phyloP scores from a whole-genome alignment of 306 rosid genomes.

The Fragaria ananassa region DNA sequence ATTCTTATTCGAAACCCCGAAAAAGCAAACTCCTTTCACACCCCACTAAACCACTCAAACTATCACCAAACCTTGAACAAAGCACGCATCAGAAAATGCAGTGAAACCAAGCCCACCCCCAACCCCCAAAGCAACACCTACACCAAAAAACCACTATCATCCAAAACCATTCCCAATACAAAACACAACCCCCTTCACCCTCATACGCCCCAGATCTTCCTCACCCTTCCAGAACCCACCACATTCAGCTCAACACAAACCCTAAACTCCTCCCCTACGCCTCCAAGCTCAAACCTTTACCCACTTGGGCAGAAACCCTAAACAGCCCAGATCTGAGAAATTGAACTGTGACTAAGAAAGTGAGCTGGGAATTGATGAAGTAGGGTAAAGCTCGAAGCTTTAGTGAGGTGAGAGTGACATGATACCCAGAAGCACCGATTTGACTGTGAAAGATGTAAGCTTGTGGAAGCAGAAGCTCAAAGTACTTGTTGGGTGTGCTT shows the following conservation, averaged over 20 bases:
- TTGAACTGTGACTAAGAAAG: constrained; percentile 14
- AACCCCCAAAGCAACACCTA: constrained; percentile 23
- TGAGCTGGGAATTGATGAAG: constrained; percentile 1
- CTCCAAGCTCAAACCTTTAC: constrained; percentile 15
- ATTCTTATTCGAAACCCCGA: constrained; percentile 18
- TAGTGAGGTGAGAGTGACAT: constrained; percentile 29
- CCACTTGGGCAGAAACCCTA: constrained; percentile 36
- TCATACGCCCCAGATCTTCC: constrained; percentile 55
- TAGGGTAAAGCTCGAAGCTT: constrained; percentile 10
- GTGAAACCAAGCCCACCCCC: constrained; percentile 32
- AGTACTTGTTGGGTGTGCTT: background rate
- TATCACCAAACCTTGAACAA: constrained; percentile 16
- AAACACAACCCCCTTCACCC: constrained; percentile 39
- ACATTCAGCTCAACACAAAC: constrained; percentile 24
- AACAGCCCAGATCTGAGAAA: constrained; percentile 44
- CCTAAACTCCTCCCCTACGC: constrained; percentile 17
- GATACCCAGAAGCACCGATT: constrained; percentile 15
- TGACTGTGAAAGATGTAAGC: constrained; percentile 18
- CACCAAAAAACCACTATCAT: constrained; percentile 28
- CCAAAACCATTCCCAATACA: constrained; percentile 66
- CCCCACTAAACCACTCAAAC: constrained; percentile 25
- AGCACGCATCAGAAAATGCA: constrained; percentile 26
- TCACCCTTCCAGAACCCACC: constrained; percentile 23
- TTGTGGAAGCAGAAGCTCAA: constrained; percentile 4
- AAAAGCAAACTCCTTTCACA: constrained; percentile 16